phyloP scores from a whole-genome alignment of 176 grass and related monocot species.

The maize (Zea mays) region Zm-B73-REFERENCE-NAM-5.0 NC_050099.1:6014001-6014500 shows the following conservation, averaged over 20 bases:
- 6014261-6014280: constrained; percentile 14
- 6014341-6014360: not conserved
- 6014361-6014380: not conserved
- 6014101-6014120: no score
- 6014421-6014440: not conserved
- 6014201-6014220: not conserved
- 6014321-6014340: constrained; percentile 6
- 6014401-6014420: not conserved
- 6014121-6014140: no score
- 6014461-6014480: not conserved
- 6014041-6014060: not conserved
- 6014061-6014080: not conserved
- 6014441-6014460: not conserved
- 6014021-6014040: not conserved
- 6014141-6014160: not conserved
- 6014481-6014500: not conserved
- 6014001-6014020: constrained; percentile 6
- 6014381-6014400: not conserved
- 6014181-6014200: not conserved
- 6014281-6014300: not conserved
- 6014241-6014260: constrained; percentile 28
- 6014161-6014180: no score
- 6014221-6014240: not conserved
- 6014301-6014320: not conserved
- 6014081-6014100: constrained; percentile 7